Evolutionary conservation across 352 stramenopile genomes (phyloP).

Genomic region (Peronospora destructor): DNA sequence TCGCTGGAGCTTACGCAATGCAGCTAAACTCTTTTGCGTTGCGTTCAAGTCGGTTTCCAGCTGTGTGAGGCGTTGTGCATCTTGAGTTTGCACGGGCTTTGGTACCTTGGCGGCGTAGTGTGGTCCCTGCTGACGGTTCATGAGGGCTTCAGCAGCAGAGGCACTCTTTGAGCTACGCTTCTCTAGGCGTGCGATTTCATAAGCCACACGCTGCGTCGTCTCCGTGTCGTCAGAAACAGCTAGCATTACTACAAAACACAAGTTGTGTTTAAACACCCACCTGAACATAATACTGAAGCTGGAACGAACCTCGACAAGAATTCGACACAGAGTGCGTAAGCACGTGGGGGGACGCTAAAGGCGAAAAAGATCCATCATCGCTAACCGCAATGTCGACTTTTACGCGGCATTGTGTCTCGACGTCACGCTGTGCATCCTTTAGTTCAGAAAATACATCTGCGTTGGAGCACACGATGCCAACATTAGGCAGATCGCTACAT

Average conservation of each 20-base stretch:
- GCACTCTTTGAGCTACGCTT: constrained; percentile 59
- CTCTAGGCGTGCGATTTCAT: constrained; percentile 54
- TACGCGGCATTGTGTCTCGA: constrained; percentile 44
- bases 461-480: constrained; percentile 34
- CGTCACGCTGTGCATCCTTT: constrained; percentile 31
- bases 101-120: constrained; percentile 66
- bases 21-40: constrained; percentile 44
- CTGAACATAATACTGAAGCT: neutral
- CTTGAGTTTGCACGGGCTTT: constrained; percentile 52
- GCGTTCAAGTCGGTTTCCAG: constrained; percentile 51
- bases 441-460: constrained; percentile 25
- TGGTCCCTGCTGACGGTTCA: constrained; percentile 32
- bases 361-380: neutral
- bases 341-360: constrained; percentile 18
- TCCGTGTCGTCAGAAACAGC: constrained; percentile 57
- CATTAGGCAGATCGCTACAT: constrained; percentile 19
- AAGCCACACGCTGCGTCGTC: constrained; percentile 51
- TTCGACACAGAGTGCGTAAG: constrained; percentile 53
- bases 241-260: constrained; percentile 41
- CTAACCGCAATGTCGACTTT: constrained; percentile 20
- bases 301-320: constrained; percentile 40
- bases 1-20: constrained; percentile 44
- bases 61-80: constrained; percentile 46
- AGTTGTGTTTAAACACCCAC: neutral
- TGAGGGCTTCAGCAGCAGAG: constrained; percentile 38